Conservation (phyloP, 23 red algal species). For the Gracilaria gracilis region DNA sequence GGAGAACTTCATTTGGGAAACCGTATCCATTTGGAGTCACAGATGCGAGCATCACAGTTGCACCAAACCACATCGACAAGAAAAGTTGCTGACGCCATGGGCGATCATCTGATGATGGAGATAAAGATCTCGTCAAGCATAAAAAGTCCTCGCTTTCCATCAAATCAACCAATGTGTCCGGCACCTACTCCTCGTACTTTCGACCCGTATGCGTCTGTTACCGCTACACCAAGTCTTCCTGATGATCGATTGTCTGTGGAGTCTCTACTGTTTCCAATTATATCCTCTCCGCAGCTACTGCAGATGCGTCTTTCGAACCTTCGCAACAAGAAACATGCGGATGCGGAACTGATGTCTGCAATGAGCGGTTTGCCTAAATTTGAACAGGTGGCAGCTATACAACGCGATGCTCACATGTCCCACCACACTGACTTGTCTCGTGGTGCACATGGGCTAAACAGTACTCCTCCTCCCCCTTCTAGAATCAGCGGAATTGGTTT, state of each 20-base stretch:
- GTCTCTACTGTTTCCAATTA: slow-evolving; percentile 3
- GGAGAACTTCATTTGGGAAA: background rate
- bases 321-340: background rate
- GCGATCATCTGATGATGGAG: background rate
- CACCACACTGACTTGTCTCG: background rate
- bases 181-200: background rate
- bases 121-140: background rate
- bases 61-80: background rate
- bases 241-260: slow-evolving; percentile 16
- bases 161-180: background rate
- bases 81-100: background rate
- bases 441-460: background rate
- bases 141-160: slow-evolving; percentile 10
- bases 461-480: background rate
- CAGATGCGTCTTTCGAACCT: background rate
- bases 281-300: background rate
- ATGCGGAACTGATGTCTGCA: slow-evolving; percentile 8
- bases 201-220: background rate
- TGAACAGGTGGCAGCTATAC: background rate
- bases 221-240: background rate
- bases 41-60: background rate
- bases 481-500: background rate
- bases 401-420: background rate
- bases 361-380: slow-evolving; percentile 31
- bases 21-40: background rate